Conservation (phyloP, 2,329 filamentous ascomycete genomes). For the Botryotinia narcissicola region DNA sequence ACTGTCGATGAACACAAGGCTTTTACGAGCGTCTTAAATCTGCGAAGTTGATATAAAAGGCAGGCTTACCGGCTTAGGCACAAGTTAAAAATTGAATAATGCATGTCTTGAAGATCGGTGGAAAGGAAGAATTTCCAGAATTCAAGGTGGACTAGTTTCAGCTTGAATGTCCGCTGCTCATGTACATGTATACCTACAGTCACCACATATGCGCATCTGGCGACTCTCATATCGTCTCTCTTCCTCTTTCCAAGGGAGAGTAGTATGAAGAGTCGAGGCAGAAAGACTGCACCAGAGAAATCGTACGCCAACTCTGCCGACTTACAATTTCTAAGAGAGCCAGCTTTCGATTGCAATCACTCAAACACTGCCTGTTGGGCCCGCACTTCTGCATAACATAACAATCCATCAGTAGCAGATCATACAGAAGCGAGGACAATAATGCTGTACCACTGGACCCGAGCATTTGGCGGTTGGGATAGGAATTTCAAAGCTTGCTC, state of each 20-base stretch:
- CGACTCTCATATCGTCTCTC: too few relatives aligned
- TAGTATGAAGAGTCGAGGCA: too few relatives aligned
- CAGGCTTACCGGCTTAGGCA: background rate
- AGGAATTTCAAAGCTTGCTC: too few relatives aligned
- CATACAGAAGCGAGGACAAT: background rate
- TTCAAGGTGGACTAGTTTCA: too few relatives aligned
- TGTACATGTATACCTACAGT: background rate
- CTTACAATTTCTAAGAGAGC: too few relatives aligned
- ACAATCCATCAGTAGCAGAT: background rate
- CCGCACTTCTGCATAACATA: fast-evolving
- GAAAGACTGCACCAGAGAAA: background rate
- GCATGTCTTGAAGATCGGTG: background rate
- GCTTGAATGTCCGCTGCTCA: background rate
- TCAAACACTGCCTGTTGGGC: fast-evolving
- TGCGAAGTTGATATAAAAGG: background rate
- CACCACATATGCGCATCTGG: too few relatives aligned
- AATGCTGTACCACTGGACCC: too few relatives aligned
- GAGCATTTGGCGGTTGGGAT: background rate
- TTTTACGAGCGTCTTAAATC: background rate
- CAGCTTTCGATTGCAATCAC: background rate
- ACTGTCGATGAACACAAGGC: background rate
- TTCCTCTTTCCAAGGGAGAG: background rate
- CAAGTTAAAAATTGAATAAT: background rate
- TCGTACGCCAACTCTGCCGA: background rate
- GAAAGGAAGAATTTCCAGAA: background rate